phyloP scores from a whole-genome alignment of 2,329 filamentous ascomycete species.

The Nigrograna mackinnonii region DNA sequence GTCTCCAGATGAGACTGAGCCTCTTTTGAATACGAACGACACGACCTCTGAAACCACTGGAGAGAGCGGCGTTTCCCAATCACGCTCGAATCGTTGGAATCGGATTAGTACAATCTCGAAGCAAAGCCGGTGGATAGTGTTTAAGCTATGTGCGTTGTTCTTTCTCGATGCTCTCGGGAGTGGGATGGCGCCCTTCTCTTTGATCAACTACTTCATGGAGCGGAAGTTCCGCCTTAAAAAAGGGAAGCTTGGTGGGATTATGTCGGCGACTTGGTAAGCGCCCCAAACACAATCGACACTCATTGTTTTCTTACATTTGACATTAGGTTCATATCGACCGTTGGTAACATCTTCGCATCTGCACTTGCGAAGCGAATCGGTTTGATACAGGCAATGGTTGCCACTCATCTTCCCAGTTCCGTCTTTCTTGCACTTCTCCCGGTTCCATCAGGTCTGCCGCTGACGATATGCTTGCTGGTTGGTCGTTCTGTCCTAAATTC shows the following conservation, averaged over 20 bases:
- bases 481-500: constrained; percentile 34
- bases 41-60: too few relatives aligned
- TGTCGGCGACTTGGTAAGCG: constrained; percentile 48
- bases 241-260: constrained; percentile 57
- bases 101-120: constrained; percentile 60
- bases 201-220: constrained; percentile 60
- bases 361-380: constrained; percentile 65
- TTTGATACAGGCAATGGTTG: constrained; percentile 50
- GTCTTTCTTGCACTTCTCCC: constrained; percentile 39
- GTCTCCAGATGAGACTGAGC: constrained; percentile 22
- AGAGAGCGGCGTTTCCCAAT: too few relatives aligned
- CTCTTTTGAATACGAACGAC: constrained; percentile 18
- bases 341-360: constrained; percentile 34
- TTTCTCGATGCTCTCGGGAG: constrained; percentile 71
- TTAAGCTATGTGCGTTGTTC: constrained; percentile 69
- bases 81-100: constrained; percentile 19
- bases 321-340: constrained; percentile 33
- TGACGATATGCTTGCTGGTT: constrained; percentile 35
- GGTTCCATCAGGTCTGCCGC: constrained; percentile 20
- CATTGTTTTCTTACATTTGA: too few relatives aligned
- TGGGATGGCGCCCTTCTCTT: constrained; percentile 62
- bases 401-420: constrained; percentile 39
- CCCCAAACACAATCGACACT: neutral
- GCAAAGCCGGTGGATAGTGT: constrained; percentile 58
- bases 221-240: constrained; percentile 59